phyloP scores from a whole-genome alignment of 148 eudicot species.

The Selenicereus undatus region DNA sequence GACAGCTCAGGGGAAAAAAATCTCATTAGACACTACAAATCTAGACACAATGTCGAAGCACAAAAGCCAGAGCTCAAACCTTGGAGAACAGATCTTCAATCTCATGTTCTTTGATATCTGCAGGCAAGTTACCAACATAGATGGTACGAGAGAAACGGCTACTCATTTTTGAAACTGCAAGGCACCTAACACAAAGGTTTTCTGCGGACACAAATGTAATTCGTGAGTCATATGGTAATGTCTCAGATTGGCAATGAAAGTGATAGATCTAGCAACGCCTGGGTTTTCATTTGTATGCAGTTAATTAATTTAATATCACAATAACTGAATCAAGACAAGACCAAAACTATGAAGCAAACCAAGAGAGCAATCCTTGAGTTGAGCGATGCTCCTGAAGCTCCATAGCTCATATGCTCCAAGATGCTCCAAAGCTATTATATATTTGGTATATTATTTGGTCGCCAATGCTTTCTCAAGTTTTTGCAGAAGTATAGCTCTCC shows the following conservation, averaged over 20 bases:
- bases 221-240: background rate
- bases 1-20: background rate
- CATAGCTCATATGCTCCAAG: constrained; percentile 78
- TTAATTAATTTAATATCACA: constrained; percentile 29
- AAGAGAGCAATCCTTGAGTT: constrained; percentile 87
- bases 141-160: constrained; percentile 88
- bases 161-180: constrained; percentile 52
- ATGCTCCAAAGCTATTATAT: constrained; percentile 78
- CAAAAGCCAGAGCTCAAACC: constrained; percentile 42
- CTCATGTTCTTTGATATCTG: constrained; percentile 80
- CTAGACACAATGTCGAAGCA: background rate
- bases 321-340: constrained; percentile 37
- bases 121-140: constrained; percentile 96
- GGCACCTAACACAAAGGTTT: background rate
- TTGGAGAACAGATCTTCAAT: constrained; percentile 93
- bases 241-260: background rate
- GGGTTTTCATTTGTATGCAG: constrained; percentile 25
- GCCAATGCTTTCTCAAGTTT: constrained; percentile 56
- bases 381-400: constrained; percentile 94
- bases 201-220: constrained; percentile 39
- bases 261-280: constrained; percentile 4
- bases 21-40: constrained; percentile 1
- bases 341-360: constrained; percentile 79
- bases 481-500: constrained; percentile 68
- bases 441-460: constrained; percentile 55